Evolutionary conservation across 2,329 filamentous ascomycete genomes (phyloP), one percentile per base, ranked within the genome.

Genomic region (Seiridium cupressi): DNA sequence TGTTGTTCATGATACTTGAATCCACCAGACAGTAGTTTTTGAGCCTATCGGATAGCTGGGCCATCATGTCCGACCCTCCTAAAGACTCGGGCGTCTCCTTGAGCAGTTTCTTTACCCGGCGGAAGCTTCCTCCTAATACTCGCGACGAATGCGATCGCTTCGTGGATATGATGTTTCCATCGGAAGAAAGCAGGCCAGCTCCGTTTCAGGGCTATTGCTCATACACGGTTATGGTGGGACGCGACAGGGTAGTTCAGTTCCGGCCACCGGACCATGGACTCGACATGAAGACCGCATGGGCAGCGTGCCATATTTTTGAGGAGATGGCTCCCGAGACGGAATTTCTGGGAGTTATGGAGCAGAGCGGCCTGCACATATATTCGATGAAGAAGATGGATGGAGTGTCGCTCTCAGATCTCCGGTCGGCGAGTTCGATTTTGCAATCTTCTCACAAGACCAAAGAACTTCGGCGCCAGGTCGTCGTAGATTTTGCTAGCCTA

Each of bases 131-230:
- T 3, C 4, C 60, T 11, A 64, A 55, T 11, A 63, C 65, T n/a
- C 69, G 67, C 53, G 60, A 67, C 7, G 64, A 69, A 40, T 72
- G 72, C 66, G 69, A 78, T 57, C 62, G 64, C 3, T 76, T 78
- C 53, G 70, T 73, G 11, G 61, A 59, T 44, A 57, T 67, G 13
- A 65, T 63, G 0, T 79, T 76, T 54, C 49, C 49, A 13, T 71
- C 74, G 0, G 55, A 61, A n/a, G 56, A 65, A 3, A 66, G 78
- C 34, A 62, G 64, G 3, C 71, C 76, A 3, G 71, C 72, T 6
- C 64, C 72, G 5, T 72, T 72, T 4, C 82, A 84, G 63, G 82
- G 81, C 18, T 82, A 80, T 62, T 85, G 82, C 63, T 84, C 81
- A 2, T 78, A 83, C 64, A 84, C 82, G 0, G 62, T 84, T 5